Conservation (phyloP, 2,329 filamentous ascomycete genomes). For the Cladosporium sp. region DNA sequence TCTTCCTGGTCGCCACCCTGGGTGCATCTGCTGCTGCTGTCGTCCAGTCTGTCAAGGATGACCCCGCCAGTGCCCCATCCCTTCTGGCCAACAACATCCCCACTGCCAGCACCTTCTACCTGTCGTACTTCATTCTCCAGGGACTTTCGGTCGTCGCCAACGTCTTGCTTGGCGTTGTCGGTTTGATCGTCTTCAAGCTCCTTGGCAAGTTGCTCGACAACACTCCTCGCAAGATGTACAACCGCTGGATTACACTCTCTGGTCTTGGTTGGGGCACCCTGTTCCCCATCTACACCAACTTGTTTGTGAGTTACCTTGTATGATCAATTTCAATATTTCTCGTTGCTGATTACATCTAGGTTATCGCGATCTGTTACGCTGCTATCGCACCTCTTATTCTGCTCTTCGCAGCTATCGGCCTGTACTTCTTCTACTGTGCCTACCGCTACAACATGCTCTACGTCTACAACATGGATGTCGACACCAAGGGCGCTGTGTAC, state of each 20-base stretch:
- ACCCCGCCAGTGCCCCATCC: constrained; percentile 41
- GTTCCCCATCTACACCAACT: constrained; percentile 77
- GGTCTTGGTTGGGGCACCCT: constrained; percentile 81
- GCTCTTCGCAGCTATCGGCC: constrained; percentile 75
- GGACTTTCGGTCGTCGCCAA: constrained; percentile 77
- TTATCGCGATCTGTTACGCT: constrained; percentile 75
- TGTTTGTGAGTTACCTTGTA: constrained; percentile 64
- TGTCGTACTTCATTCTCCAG: constrained; percentile 92
- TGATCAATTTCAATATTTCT: constrained; percentile 29
- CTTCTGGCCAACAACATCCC: constrained; percentile 56
- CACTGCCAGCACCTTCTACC: constrained; percentile 87
- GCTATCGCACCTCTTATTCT: constrained; percentile 84
- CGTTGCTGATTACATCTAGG: neutral
- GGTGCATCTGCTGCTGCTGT: constrained; percentile 76
- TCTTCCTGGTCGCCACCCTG: constrained; percentile 84
- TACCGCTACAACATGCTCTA: constrained; percentile 91
- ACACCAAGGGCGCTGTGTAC: constrained; percentile 86
- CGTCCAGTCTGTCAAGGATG: constrained; percentile 64
- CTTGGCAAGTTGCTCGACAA: constrained; percentile 73
- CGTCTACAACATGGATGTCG: constrained; percentile 76
- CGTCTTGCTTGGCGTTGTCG: constrained; percentile 70
- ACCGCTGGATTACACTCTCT: constrained; percentile 70
- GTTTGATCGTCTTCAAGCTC: constrained; percentile 71
- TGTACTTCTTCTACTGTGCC: constrained; percentile 79
- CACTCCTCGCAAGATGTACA: constrained; percentile 79